These are phyloP conservation scores for Suhomyces emberorum DNA, from an alignment of 805 yeast genomes.

Conservation along the genomic window DNA sequence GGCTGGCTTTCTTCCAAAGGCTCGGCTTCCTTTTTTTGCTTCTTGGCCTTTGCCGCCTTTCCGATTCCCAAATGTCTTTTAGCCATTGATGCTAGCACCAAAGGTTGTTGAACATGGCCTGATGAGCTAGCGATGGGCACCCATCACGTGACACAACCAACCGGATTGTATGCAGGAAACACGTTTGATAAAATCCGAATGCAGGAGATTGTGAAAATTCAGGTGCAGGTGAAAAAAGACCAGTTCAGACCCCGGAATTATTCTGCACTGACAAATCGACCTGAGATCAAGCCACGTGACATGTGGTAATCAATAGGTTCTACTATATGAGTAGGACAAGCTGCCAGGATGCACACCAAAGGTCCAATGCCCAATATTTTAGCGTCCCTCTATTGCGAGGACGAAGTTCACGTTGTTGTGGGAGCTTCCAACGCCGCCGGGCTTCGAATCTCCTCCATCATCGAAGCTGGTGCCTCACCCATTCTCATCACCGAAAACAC, in stretches of 20 bases:
- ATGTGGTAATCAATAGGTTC: conserved; percentile 10
- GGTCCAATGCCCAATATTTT: conserved; percentile 22
- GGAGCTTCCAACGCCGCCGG: conserved; percentile 49
- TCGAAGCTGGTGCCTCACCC: conserved; percentile 56
- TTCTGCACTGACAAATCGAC: background rate
- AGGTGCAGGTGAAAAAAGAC: too few relatives aligned
- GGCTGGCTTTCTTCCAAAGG: conserved; percentile 16
- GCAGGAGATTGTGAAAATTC: too few relatives aligned
- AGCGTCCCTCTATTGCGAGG: conserved; percentile 43
- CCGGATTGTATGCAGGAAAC: too few relatives aligned
- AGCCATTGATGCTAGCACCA: conserved; percentile 8
- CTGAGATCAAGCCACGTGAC: conserved; percentile 13
- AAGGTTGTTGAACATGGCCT: background rate
- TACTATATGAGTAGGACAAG: too few relatives aligned
- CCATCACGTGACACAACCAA: too few relatives aligned
- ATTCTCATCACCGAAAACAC: conserved; percentile 39
- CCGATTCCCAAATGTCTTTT: conserved; percentile 41
- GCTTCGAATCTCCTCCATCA: conserved; percentile 45
- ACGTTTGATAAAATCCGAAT: too few relatives aligned
- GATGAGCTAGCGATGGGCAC: background rate
- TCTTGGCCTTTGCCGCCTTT: conserved; percentile 27
- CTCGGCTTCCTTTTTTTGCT: conserved; percentile 15
- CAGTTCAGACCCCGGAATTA: too few relatives aligned
- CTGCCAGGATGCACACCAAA: too few relatives aligned
- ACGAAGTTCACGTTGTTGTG: conserved; percentile 55